Conservation (phyloP, 2,329 filamentous ascomycete genomes). For the Capronia epimyces region DNA sequence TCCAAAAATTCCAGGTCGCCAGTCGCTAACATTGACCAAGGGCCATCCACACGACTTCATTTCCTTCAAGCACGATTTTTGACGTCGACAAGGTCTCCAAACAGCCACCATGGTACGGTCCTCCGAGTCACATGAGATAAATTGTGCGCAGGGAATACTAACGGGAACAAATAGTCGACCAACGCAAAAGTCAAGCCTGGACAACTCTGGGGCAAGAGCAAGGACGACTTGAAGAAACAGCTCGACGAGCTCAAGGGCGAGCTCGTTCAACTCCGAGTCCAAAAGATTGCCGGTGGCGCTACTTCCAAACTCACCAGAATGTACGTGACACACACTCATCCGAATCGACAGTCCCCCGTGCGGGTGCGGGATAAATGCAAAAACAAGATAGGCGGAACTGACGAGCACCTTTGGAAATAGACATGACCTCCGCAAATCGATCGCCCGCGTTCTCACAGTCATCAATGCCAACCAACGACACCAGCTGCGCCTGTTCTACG, state of each 20-base stretch:
- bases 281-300: slow-evolving; percentile 87
- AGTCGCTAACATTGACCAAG: neutral
- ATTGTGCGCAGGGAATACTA: slow-evolving; percentile 4
- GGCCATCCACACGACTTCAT: slow-evolving; percentile 8
- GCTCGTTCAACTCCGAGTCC: slow-evolving; percentile 91
- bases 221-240: slow-evolving; percentile 95
- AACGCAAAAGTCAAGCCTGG: slow-evolving; percentile 79
- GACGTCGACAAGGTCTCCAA: slow-evolving; percentile 19
- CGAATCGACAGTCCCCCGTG: no score
- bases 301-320: slow-evolving; percentile 96
- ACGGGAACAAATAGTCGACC: slow-evolving; percentile 46
- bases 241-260: slow-evolving; percentile 93
- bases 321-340: slow-evolving; percentile 52
- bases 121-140: neutral
- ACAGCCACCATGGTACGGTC: slow-evolving; percentile 26
- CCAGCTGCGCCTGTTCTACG: slow-evolving; percentile 98
- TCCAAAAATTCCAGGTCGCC: slow-evolving; percentile 9
- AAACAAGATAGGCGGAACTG: slow-evolving; percentile 11
- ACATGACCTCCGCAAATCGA: slow-evolving; percentile 98
- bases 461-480: slow-evolving; percentile 99
- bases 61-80: slow-evolving; percentile 7
- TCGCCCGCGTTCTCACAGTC: slow-evolving; percentile 96
- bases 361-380: slow-evolving; percentile 4
- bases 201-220: slow-evolving; percentile 98
- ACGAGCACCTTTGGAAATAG: slow-evolving; percentile 45